These are phyloP conservation scores for Mycena amicta DNA, from an alignment of 768 basidiomycete genomes.

Conservation along the genomic window DNA sequence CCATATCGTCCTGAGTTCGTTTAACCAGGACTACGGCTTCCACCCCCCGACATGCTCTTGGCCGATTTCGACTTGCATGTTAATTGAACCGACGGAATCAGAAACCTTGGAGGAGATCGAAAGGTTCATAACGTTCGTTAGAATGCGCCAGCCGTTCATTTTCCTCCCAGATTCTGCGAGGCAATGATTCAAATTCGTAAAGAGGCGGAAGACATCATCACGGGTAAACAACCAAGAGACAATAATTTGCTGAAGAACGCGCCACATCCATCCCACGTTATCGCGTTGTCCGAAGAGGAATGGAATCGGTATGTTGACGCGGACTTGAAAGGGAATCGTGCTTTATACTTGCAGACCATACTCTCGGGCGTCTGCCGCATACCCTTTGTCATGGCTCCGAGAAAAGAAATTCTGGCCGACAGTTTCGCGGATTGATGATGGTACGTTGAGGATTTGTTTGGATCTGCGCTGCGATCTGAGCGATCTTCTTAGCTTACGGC, in stretches of 20 bases:
- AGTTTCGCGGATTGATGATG: constrained; percentile 90
- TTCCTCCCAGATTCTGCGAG: constrained; percentile 81
- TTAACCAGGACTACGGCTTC: constrained; percentile 79
- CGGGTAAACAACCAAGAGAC: constrained; percentile 85
- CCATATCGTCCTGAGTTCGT: neutral
- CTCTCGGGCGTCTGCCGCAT: constrained; percentile 87
- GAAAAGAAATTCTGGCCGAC: constrained; percentile 98
- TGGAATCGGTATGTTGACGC: constrained; percentile 75
- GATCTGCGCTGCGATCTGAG: neutral
- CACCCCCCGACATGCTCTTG: constrained; percentile 98
- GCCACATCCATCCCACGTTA: constrained; percentile 82
- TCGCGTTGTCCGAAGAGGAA: constrained; percentile 70
- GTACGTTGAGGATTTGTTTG: constrained; percentile 39
- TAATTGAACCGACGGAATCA: constrained; percentile 97
- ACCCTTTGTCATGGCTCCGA: constrained; percentile 79
- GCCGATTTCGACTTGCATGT: constrained; percentile 97
- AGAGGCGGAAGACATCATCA: constrained; percentile 86
- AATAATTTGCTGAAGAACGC: constrained; percentile 94
- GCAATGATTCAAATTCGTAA: constrained; percentile 96
- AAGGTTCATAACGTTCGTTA: constrained; percentile 42
- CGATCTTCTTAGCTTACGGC: constrained; percentile 68
- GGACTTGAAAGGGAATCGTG: constrained; percentile 10
- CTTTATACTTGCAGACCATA: constrained; percentile 87
- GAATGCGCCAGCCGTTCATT: neutral
- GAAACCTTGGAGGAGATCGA: constrained; percentile 94